Evolutionary conservation across 148 eudicot species (phyloP).

Genomic region (Dysphania ambrosioides): DNA sequence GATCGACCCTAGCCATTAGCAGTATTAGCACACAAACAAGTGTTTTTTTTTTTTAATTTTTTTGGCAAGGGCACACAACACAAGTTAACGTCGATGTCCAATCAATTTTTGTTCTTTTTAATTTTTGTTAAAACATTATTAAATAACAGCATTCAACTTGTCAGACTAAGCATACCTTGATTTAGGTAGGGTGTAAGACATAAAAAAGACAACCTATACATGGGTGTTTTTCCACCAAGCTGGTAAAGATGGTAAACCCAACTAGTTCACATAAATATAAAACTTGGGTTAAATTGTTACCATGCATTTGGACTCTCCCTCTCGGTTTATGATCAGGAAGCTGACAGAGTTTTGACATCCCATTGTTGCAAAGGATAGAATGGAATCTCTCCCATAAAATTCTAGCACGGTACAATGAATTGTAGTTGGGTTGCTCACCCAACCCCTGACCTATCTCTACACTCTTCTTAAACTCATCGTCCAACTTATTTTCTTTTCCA

Average conservation of each 20-base stretch:
- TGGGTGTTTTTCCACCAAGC: constrained; percentile 12
- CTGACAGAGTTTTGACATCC: not conserved
- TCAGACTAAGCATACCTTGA: not conserved
- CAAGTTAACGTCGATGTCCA: too few species aligned
- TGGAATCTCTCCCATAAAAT: constrained; percentile 6
- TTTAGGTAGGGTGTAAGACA: constrained; percentile 12
- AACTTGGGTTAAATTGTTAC: not conserved
- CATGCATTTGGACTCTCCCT: constrained; percentile 1
- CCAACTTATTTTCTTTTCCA: not conserved
- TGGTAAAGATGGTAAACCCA: constrained; percentile 20
- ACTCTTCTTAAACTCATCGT: constrained; percentile 15
- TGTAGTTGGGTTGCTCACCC: constrained; percentile 54
- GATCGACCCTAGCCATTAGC: too few species aligned
- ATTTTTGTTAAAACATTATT: not conserved
- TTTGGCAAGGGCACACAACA: too few species aligned
- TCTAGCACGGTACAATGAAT: constrained; percentile 22
- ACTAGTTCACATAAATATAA: not conserved
- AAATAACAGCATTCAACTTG: constrained; percentile 3
- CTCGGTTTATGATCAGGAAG: not conserved
- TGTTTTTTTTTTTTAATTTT: too few species aligned
- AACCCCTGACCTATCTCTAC: constrained; percentile 34
- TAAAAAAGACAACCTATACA: constrained; percentile 21
- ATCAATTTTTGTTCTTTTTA: too few species aligned
- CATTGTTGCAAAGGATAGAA: not conserved
- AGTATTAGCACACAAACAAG: too few species aligned